Evolutionary conservation across 2,329 filamentous ascomycete genomes (phyloP).

Genomic region (Sclerotinia minor): DNA sequence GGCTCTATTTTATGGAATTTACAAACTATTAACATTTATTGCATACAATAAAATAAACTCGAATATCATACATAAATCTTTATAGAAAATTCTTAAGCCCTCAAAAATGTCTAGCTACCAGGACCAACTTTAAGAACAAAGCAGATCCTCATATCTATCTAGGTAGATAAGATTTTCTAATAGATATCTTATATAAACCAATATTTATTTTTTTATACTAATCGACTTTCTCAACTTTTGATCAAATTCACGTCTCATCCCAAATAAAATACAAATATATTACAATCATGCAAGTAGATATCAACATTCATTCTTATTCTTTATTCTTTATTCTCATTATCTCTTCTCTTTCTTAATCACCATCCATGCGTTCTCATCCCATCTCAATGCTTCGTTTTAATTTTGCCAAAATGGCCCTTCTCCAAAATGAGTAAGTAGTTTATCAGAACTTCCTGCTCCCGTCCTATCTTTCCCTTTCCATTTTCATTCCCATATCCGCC

Average conservation of each 20-base stretch:
- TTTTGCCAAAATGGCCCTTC: not conserved
- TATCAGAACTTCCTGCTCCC: not conserved
- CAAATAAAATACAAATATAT: not conserved
- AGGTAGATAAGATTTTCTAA: too few relatives aligned
- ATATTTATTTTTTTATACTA: not conserved
- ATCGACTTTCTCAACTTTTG: not conserved
- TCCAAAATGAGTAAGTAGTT: not conserved
- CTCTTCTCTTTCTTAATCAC: not conserved
- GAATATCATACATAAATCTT: too few relatives aligned
- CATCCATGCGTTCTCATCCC: not conserved
- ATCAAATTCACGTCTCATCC: not conserved
- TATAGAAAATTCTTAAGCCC: too few relatives aligned
- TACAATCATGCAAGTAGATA: not conserved
- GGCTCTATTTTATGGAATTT: too few relatives aligned
- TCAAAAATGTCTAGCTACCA: too few relatives aligned
- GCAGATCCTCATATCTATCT: too few relatives aligned
- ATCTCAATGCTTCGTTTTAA: not conserved
- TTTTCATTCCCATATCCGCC: slow-evolving; percentile 1
- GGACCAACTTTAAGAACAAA: too few relatives aligned
- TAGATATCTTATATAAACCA: too few relatives aligned
- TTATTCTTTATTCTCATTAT: slow-evolving; percentile 16
- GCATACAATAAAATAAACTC: too few relatives aligned
- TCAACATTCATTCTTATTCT: slow-evolving; percentile 1
- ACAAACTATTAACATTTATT: too few relatives aligned
- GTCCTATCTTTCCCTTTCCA: slow-evolving; percentile 8